Percentiles rank a stretch among this genome's conserved stretches.
Evolutionary conservation across 2,329 filamentous ascomycete species (phyloP).

Genomic region (Pestalotiopsis sp.): DNA sequence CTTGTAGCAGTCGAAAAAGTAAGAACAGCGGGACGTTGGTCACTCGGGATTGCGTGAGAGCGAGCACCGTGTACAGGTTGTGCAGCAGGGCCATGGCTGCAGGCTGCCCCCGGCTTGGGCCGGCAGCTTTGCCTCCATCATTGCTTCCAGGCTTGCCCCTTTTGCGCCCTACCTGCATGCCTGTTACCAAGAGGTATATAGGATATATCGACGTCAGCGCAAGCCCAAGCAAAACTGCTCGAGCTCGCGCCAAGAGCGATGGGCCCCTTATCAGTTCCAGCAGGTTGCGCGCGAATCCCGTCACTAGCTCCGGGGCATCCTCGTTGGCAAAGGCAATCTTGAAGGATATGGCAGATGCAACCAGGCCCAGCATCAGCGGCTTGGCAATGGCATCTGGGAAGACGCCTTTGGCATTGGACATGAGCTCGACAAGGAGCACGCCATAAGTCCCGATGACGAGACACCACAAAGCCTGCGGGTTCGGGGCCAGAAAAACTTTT

Average conservation of each 20-base stretch:
- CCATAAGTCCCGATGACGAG: conserved; percentile 71
- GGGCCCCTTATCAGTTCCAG: conserved; percentile 41
- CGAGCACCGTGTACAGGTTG: conserved; percentile 72
- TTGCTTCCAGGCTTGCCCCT: not conserved
- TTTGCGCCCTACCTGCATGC: too few species aligned
- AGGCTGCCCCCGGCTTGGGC: not conserved
- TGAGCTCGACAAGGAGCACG: conserved; percentile 50
- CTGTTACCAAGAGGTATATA: conserved; percentile 36
- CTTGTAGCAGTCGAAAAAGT: conserved; percentile 64
- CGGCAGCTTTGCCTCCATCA: not conserved
- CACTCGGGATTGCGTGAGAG: conserved; percentile 82
- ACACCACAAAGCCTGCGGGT: conserved; percentile 71
- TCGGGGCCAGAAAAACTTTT: conserved; percentile 64
- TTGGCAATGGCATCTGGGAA: conserved; percentile 42
- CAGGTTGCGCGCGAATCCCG: conserved; percentile 42
- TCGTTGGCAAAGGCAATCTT: conserved; percentile 86
- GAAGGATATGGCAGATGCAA: conserved; percentile 69
- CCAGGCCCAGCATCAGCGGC: conserved; percentile 41
- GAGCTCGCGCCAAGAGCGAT: conserved; percentile 48
- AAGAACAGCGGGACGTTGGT: conserved; percentile 86
- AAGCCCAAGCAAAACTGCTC: conserved; percentile 51
- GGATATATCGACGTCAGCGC: conserved; percentile 37
- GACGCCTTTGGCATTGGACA: conserved; percentile 39
- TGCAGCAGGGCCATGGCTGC: conserved; percentile 50
- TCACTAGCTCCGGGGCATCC: conserved; percentile 82